A percentile compares a stretch with the other conserved stretches of the same genome.
These are phyloP conservation scores for Yamadazyma trypodendri DNA, from an alignment of 1,139 yeast species.

Conservation along the genomic window DNA sequence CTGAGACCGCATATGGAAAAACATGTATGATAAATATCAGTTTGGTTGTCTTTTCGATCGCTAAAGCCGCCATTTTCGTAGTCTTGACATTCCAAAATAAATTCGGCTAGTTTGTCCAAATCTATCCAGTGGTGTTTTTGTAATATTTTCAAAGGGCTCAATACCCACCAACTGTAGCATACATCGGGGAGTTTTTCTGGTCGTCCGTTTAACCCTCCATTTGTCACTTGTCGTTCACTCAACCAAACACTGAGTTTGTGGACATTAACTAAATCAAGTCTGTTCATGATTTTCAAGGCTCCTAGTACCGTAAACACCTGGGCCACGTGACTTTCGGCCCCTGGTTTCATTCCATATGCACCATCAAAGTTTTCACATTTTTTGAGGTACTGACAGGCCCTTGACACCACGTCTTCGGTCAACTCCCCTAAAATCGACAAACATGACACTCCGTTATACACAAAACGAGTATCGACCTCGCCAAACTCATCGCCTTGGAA, in stretches of 20 bases:
- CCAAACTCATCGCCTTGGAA: slow-evolving; percentile 91
- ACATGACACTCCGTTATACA: slow-evolving; percentile 76
- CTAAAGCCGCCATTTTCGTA: slow-evolving; percentile 80
- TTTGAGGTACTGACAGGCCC: slow-evolving; percentile 64
- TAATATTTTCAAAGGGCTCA: slow-evolving; percentile 73
- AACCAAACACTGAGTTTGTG: slow-evolving; percentile 69
- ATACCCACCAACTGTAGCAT: slow-evolving; percentile 98
- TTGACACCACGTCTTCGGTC: slow-evolving; percentile 57
- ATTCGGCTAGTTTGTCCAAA: slow-evolving; percentile 53
- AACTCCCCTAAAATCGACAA: slow-evolving; percentile 67
- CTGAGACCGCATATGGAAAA: slow-evolving; percentile 90
- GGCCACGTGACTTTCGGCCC: slow-evolving; percentile 94
- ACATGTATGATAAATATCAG: slow-evolving; percentile 88
- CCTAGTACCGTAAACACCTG: slow-evolving; percentile 89
- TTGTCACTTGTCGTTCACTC: slow-evolving; percentile 80
- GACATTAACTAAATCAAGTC: slow-evolving; percentile 53
- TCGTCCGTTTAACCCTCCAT: slow-evolving; percentile 94
- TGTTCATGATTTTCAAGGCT: slow-evolving; percentile 65
- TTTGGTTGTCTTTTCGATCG: slow-evolving; percentile 87
- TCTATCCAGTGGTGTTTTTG: slow-evolving; percentile 74
- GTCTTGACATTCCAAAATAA: slow-evolving; percentile 81
- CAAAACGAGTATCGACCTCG: slow-evolving; percentile 88
- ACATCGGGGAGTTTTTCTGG: slow-evolving; percentile 97
- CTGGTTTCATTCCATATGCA: slow-evolving; percentile 91
- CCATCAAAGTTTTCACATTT: slow-evolving; percentile 91